Percentiles rank a stretch among this genome's conserved stretches.
These are phyloP conservation scores for Polygonum maritimum DNA, from an alignment of 148 eudicot genomes.

Conservation along the genomic window DNA sequence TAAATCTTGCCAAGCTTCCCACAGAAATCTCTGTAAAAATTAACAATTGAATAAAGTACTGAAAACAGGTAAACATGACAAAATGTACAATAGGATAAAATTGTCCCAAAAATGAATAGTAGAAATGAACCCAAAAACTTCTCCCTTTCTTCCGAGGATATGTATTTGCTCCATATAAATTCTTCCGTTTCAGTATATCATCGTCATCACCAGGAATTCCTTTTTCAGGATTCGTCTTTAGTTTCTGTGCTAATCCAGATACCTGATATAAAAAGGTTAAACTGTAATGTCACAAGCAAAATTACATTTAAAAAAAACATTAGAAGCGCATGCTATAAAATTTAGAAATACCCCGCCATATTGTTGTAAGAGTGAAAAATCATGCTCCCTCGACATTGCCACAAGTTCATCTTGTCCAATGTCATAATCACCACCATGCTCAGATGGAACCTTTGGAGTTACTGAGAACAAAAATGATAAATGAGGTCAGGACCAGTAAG, in stretches of 20 bases:
- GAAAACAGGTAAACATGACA: background rate
- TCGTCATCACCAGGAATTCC: constrained; percentile 64
- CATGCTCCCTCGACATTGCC: constrained; percentile 65
- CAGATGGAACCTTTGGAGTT: constrained; percentile 24
- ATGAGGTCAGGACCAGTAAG: background rate
- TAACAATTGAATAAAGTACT: background rate
- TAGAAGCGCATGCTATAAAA: background rate
- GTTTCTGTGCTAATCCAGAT: constrained; percentile 42
- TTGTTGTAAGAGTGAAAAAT: constrained; percentile 46
- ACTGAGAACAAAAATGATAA: constrained; percentile 21
- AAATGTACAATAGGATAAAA: background rate
- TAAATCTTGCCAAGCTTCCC: constrained; percentile 94
- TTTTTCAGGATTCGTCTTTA: constrained; percentile 57
- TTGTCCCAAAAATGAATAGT: background rate
- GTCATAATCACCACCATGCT: constrained; percentile 39
- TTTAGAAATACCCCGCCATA: constrained; percentile 61
- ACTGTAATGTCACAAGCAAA: background rate
- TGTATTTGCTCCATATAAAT: constrained; percentile 77
- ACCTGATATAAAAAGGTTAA: constrained; percentile 31
- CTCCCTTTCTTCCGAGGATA: constrained; percentile 83
- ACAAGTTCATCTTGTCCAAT: constrained; percentile 52
- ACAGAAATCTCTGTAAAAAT: constrained; percentile 55
- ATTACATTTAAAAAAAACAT: background rate
- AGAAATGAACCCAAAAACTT: constrained; percentile 58
- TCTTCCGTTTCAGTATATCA: constrained; percentile 46